phyloP scores from a whole-genome alignment of 768 basidiomycete genomes.

The Tubosaeta brunneosetosa region DNA sequence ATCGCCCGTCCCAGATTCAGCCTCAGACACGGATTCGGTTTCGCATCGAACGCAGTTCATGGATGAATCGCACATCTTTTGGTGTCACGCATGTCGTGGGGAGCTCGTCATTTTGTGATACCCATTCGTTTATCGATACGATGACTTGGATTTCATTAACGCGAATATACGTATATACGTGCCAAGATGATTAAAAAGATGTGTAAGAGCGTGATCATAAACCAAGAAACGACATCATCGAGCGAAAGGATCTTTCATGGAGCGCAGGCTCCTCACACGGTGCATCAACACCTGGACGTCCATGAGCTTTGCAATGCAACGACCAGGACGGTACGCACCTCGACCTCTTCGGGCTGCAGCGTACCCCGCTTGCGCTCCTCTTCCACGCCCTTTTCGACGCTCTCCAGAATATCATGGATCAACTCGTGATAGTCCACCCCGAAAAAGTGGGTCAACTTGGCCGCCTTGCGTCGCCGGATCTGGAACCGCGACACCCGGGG shows the following conservation, averaged over 20 bases:
- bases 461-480: slow-evolving; percentile 64
- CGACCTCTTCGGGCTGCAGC: slow-evolving; percentile 61
- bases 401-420: slow-evolving; percentile 73
- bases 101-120: slow-evolving; percentile 68
- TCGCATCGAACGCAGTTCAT: slow-evolving; percentile 63
- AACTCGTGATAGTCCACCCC: slow-evolving; percentile 80
- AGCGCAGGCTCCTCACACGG: slow-evolving; percentile 30
- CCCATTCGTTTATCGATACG: neutral
- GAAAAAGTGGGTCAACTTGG: slow-evolving; percentile 84
- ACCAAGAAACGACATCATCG: slow-evolving; percentile 8
- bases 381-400: slow-evolving; percentile 71
- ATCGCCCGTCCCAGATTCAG: slow-evolving; percentile 44
- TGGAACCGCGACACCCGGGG: slow-evolving; percentile 52
- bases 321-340: slow-evolving; percentile 43
- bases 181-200: slow-evolving; percentile 6
- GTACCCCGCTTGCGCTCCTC: slow-evolving; percentile 64
- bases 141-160: slow-evolving; percentile 19
- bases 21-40: slow-evolving; percentile 15
- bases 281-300: slow-evolving; percentile 44
- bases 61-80: slow-evolving; percentile 87
- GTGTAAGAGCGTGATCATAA: neutral
- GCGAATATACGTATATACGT: slow-evolving; percentile 14
- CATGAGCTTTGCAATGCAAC: slow-evolving; percentile 1
- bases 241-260: slow-evolving; percentile 12
- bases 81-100: slow-evolving; percentile 80